phyloP scores from a whole-genome alignment of 208 protist species.

The Lotmaria passim region DNA sequence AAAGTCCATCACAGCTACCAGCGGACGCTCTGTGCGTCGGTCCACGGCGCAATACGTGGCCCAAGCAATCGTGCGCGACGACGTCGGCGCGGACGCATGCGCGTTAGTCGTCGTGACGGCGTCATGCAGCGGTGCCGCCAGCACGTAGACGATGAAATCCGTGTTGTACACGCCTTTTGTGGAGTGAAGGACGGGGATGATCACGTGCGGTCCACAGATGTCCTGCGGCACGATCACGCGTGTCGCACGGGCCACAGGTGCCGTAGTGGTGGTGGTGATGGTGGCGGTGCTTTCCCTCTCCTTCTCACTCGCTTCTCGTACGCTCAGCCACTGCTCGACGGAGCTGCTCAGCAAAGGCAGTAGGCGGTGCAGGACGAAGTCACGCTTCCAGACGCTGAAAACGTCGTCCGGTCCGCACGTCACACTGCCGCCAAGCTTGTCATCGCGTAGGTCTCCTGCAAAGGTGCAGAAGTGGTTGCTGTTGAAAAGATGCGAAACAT shows the following conservation, averaged over 20 bases:
- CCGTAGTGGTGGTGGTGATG: too few relatives aligned
- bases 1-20: constrained; percentile 62
- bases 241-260: background rate
- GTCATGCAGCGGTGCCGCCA: constrained; percentile 41
- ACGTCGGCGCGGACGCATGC: constrained; percentile 1
- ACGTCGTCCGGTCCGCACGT: constrained; percentile 45
- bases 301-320: background rate
- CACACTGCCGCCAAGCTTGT: constrained; percentile 45
- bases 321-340: constrained; percentile 41
- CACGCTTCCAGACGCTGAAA: constrained; percentile 47
- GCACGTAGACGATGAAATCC: constrained; percentile 71
- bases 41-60: constrained; percentile 47
- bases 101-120: constrained; percentile 2
- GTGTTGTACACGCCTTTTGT: constrained; percentile 31
- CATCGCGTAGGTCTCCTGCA: constrained; percentile 6
- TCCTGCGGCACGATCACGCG: constrained; percentile 37
- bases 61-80: constrained; percentile 52
- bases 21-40: constrained; percentile 28
- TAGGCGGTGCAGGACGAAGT: constrained; percentile 38
- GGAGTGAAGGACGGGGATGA: constrained; percentile 40
- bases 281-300: background rate
- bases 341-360: constrained; percentile 31
- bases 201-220: constrained; percentile 33
- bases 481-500: constrained; percentile 41
- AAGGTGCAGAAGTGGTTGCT: constrained; percentile 30